Conservation (phyloP, 805 yeast genomes). For the Lachancea kluyveri region DNA sequence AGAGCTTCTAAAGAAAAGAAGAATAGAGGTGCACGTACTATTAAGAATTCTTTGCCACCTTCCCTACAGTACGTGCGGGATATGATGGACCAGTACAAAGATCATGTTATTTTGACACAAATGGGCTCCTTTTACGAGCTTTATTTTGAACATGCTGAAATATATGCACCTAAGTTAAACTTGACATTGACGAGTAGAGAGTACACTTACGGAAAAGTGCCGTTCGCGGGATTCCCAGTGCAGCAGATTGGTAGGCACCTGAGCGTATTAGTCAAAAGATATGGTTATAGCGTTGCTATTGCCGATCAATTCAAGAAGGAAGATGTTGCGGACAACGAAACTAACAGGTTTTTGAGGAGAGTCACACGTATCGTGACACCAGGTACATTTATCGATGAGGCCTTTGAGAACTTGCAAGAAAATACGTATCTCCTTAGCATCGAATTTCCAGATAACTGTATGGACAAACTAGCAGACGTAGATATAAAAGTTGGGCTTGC, state of each 20-base stretch:
- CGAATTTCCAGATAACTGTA: slow-evolving; percentile 47
- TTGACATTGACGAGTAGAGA: slow-evolving; percentile 58
- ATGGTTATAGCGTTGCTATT: slow-evolving; percentile 68
- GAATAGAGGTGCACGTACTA: slow-evolving; percentile 2
- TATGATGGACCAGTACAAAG: slow-evolving; percentile 41
- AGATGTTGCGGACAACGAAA: slow-evolving; percentile 26
- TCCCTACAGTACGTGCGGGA: slow-evolving; percentile 32
- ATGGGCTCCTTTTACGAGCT: slow-evolving; percentile 86
- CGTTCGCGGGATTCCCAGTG: slow-evolving; percentile 92
- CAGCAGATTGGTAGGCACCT: slow-evolving; percentile 66
- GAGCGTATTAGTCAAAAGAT: slow-evolving; percentile 62
- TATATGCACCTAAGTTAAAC: slow-evolving; percentile 63
- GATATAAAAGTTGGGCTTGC: slow-evolving; percentile 56
- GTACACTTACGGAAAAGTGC: slow-evolving; percentile 39
- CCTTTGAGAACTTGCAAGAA: slow-evolving; percentile 63
- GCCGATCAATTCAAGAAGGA: slow-evolving; percentile 56
- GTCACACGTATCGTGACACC: slow-evolving; percentile 82
- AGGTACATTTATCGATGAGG: slow-evolving; percentile 87
- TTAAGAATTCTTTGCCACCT: slow-evolving; percentile 26
- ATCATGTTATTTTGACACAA: slow-evolving; percentile 62
- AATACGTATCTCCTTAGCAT: slow-evolving; percentile 69
- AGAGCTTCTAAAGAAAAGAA: neutral
- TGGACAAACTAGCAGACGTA: slow-evolving; percentile 33
- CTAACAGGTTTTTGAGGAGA: slow-evolving; percentile 50
- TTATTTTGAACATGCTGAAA: slow-evolving; percentile 82